A percentile compares a stretch with the other conserved stretches of the same genome.
Conservation (phyloP, 352 stramenopile species). For the Globisporangium sylvaticum region DNA sequence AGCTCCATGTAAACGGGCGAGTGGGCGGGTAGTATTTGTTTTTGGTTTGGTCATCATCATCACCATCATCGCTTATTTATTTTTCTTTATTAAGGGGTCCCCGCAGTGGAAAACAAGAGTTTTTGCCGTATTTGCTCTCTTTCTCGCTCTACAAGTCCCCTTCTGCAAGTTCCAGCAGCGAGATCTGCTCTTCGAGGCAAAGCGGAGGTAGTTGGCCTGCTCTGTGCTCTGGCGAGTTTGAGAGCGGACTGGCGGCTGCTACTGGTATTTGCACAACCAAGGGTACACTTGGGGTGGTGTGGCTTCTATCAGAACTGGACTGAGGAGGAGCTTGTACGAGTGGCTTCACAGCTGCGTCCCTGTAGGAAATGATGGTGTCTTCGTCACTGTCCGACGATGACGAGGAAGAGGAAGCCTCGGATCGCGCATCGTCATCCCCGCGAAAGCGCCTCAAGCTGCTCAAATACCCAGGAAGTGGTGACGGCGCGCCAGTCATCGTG, state of each 20-base stretch:
- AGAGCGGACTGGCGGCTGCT: neutral
- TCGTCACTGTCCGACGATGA: conserved; percentile 26
- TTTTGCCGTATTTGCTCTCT: no score
- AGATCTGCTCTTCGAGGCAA: conserved; percentile 24
- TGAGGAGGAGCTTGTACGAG: neutral
- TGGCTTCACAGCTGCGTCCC: neutral
- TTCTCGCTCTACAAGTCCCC: no score
- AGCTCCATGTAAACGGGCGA: conserved; percentile 31
- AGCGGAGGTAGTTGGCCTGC: conserved; percentile 10
- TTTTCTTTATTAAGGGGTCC: conserved; percentile 9
- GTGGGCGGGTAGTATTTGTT: conserved; percentile 22
- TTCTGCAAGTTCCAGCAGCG: conserved; percentile 47
- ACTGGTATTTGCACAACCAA: conserved; percentile 1
- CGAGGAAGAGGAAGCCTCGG: conserved; percentile 28
- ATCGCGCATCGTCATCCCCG: neutral
- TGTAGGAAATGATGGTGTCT: neutral
- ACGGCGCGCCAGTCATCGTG: conserved; percentile 28
- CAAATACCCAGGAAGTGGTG: conserved; percentile 34
- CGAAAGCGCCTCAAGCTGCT: conserved; percentile 18
- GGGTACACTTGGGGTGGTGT: neutral
- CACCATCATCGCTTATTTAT: conserved; percentile 9
- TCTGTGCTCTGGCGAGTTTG: conserved; percentile 15
- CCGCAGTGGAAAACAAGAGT: neutral
- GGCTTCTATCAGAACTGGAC: neutral
- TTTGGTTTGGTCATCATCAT: neutral